A percentile compares a stretch with the other conserved stretches of the same genome.
Evolutionary conservation across 2,329 filamentous ascomycete species (phyloP).

Genomic region (Dactylellina cionopaga): DNA sequence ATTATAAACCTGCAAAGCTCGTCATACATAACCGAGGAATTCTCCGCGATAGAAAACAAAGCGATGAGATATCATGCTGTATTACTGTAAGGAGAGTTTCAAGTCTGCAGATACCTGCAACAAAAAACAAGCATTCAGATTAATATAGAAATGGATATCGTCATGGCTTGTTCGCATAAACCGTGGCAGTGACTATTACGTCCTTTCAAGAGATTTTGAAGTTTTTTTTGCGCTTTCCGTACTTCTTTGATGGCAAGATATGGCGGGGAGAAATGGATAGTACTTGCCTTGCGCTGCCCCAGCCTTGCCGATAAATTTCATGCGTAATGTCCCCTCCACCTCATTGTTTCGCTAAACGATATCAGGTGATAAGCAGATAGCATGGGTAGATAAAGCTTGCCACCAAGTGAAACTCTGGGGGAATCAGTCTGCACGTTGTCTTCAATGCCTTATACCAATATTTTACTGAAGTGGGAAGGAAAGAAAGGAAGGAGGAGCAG

Average conservation of each 20-base stretch:
- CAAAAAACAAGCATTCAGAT: background rate
- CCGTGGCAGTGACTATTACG: no score
- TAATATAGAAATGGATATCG: no score
- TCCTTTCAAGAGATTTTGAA: slow-evolving; percentile 1
- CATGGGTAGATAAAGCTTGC: slow-evolving; percentile 12
- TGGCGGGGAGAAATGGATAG: slow-evolving; percentile 7
- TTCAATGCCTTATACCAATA: slow-evolving; percentile 9
- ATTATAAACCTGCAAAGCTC: slow-evolving; percentile 23
- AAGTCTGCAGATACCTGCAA: slow-evolving; percentile 16
- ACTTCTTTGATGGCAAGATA: slow-evolving; percentile 12
- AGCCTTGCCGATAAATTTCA: slow-evolving; percentile 46
- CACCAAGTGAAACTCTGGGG: slow-evolving; percentile 24
- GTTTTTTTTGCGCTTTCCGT: background rate
- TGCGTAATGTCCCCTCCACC: slow-evolving; percentile 27
- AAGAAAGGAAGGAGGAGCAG: slow-evolving; percentile 22
- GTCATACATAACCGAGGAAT: slow-evolving; percentile 38
- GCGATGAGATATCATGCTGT: slow-evolving; percentile 37
- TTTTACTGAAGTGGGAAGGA: background rate
- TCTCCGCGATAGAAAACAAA: slow-evolving; percentile 24
- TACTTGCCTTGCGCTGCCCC: slow-evolving; percentile 17
- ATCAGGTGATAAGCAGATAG: slow-evolving; percentile 50
- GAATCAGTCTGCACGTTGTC: slow-evolving; percentile 12
- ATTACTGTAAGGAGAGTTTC: slow-evolving; percentile 30
- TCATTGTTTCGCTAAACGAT: slow-evolving; percentile 44
- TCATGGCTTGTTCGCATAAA: no score